Evolutionary conservation across 1,139 yeast species (phyloP), one percentile per base, ranked within the genome.

Genomic region (Geotrichum klebahnii): DNA sequence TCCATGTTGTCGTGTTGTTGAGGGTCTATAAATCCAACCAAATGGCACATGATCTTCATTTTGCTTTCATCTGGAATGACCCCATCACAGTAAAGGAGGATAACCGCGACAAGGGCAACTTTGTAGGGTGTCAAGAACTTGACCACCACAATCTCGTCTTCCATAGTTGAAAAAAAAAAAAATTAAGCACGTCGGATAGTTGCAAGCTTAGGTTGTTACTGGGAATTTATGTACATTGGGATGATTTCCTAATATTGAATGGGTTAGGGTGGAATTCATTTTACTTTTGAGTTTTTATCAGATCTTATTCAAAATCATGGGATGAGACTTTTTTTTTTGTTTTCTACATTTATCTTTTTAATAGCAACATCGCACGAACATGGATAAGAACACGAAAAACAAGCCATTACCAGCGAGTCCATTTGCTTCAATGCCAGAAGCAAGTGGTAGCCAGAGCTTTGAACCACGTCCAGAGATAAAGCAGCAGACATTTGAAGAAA

Each of bases 401-500:
- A 26, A 26, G 10, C 29, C 29, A 26, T 26, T 26, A 26, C 33
- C 53, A 3, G 52, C 55, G 23, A 31, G 55, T 19, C 50, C 55
- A 16, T 53, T 53, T 37, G 53, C 57, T n/a, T 42, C 53, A 36
- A 53, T 50, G 51, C 44, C 52, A 16, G 46, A 46, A 24, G 20
- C 48, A 3, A 24, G 42, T 31, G 12, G 36, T 23, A 48, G 56
- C 51, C 55, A 66, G 52, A 59, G 68, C 45, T 66, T 65, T 53
- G 71, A 68, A 50, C 62, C 66, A 6, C 62, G 70, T 14, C 72
- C 71, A 58, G 73, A 64, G 62, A 72, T 67, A 57, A 79, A 77
- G 58, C 77, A 74, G 56, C 95, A 85, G 65, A 77, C 88, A 8
- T 82, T 82, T 66, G 86, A 80, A 57, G 96, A 88, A 61, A 77